A percentile compares a stretch with the other conserved stretches of the same genome.
Evolutionary conservation across 2,329 filamentous ascomycete genomes (phyloP).

Genomic region (Microcyclosporella mali): DNA sequence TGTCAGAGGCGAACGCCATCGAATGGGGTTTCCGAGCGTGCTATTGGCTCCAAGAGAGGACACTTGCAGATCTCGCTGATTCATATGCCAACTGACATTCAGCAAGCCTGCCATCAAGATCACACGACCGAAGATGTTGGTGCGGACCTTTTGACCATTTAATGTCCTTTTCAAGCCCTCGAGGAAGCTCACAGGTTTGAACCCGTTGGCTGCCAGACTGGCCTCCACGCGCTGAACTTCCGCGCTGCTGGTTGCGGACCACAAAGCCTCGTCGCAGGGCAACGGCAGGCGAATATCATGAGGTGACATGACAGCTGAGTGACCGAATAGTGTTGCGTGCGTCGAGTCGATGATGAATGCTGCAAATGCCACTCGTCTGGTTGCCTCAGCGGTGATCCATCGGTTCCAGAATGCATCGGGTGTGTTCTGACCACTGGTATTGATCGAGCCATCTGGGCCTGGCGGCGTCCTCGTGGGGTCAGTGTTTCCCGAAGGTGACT

Average conservation of each 20-base stretch:
- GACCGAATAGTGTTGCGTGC: conserved; percentile 96
- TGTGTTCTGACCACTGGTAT: conserved; percentile 50
- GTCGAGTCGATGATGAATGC: conserved; percentile 94
- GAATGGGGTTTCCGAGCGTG: conserved; percentile 78
- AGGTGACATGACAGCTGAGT: conserved; percentile 93
- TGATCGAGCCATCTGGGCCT: conserved; percentile 45
- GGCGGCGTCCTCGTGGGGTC: conserved; percentile 43
- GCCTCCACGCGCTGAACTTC: conserved; percentile 82
- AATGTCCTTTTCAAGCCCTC: conserved; percentile 87
- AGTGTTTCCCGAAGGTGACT: conserved; percentile 71
- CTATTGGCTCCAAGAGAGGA: conserved; percentile 75
- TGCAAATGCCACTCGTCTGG: conserved; percentile 80
- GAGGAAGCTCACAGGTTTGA: conserved; percentile 80
- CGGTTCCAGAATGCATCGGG: conserved; percentile 90
- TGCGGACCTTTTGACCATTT: conserved; percentile 76
- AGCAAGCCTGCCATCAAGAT: conserved; percentile 91
- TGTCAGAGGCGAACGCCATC: conserved; percentile 81
- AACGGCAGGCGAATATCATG: conserved; percentile 89
- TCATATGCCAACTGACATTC: conserved; percentile 96
- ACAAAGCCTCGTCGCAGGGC: conserved; percentile 86
- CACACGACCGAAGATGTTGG: conserved; percentile 87
- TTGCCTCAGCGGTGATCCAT: conserved; percentile 93
- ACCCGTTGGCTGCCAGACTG: conserved; percentile 70
- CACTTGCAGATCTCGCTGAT: conserved; percentile 88
- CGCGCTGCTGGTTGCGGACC: conserved; percentile 80